Evolutionary conservation across 1,139 yeast species (phyloP).

Genomic region (Pichia sp.): DNA sequence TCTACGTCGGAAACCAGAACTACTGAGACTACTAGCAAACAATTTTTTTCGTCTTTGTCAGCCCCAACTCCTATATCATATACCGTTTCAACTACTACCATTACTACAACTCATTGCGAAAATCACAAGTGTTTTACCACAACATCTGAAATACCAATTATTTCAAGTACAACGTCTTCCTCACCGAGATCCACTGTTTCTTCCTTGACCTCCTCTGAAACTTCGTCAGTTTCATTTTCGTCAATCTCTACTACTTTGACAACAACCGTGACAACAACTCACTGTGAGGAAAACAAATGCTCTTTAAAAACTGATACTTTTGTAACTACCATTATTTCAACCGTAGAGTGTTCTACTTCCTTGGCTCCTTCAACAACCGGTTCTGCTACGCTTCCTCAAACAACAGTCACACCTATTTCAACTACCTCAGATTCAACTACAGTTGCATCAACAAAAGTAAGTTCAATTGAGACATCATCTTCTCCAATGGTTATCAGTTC

Average conservation of each 20-base stretch:
- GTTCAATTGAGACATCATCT: not conserved
- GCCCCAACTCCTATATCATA: not conserved
- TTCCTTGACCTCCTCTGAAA: too few species aligned
- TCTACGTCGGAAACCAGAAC: not conserved
- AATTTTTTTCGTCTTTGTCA: too few species aligned
- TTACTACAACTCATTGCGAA: not conserved
- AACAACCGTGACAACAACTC: not conserved
- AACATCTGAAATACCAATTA: not conserved
- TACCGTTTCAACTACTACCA: not conserved
- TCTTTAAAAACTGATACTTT: not conserved
- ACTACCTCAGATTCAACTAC: not conserved
- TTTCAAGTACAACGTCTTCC: not conserved
- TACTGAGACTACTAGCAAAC: too few species aligned
- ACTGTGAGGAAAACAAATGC: conserved; percentile 3
- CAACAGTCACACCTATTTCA: not conserved
- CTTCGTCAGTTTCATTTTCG: not conserved
- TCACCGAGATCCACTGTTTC: not conserved
- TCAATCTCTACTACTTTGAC: not conserved
- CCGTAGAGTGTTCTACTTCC: not conserved
- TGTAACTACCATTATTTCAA: not conserved
- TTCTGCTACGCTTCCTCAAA: not conserved
- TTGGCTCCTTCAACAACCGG: not conserved
- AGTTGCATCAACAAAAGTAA: not conserved
- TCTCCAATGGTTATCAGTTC: not conserved
- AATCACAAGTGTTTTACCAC: not conserved